phyloP scores from a whole-genome alignment of 306 rosid species.

The Fragaria nilgerrensis region DNA sequence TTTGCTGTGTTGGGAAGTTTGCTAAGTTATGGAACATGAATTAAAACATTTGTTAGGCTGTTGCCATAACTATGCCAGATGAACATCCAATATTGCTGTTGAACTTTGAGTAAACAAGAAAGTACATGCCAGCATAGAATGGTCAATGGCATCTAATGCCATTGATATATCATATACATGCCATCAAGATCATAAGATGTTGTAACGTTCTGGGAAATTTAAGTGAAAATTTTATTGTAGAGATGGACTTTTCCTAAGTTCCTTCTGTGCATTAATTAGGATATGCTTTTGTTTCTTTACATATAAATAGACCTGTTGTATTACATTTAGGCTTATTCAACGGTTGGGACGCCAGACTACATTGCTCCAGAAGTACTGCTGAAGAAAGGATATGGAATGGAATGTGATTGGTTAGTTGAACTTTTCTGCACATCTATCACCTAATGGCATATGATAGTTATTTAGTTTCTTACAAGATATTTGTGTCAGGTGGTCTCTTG shows the following conservation, averaged over 20 bases:
- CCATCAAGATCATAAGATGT: not conserved
- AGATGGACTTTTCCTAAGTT: not conserved
- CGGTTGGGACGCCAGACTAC: conserved; percentile 91
- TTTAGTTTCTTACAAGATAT: conserved; percentile 10
- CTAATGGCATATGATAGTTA: conserved; percentile 2
- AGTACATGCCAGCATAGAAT: not conserved
- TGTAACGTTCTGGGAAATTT: not conserved
- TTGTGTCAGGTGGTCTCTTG: conserved; percentile 84
- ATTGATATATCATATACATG: not conserved
- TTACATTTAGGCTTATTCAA: conserved; percentile 70
- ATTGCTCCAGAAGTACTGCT: conserved; percentile 85
- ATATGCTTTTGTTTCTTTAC: not conserved
- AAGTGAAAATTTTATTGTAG: not conserved
- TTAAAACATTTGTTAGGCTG: not conserved
- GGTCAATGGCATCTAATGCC: not conserved
- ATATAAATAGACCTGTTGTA: conserved; percentile 18
- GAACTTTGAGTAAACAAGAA: not conserved
- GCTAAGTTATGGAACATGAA: not conserved
- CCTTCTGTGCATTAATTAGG: not conserved
- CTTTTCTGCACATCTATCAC: not conserved
- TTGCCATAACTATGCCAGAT: not conserved
- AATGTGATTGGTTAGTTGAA: conserved; percentile 77
- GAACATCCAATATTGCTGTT: not conserved
- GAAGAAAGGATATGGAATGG: conserved; percentile 86
- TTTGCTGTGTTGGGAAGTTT: not conserved